Conservation (phyloP, 805 yeast genomes). For the Torulaspora microellipsoides region DNA sequence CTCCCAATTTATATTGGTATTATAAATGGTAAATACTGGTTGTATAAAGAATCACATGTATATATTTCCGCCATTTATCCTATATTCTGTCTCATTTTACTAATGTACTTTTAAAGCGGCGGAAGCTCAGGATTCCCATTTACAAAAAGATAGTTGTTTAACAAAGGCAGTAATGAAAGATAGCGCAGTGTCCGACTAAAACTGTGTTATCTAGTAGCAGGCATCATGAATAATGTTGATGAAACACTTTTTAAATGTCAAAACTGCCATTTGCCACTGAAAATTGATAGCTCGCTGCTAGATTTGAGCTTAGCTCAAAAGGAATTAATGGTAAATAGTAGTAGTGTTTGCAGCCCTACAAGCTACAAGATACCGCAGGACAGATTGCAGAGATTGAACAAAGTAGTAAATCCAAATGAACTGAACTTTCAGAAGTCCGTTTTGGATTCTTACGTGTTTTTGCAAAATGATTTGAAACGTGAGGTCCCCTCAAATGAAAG, state of each 20-base stretch:
- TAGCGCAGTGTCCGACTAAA: too few relatives aligned
- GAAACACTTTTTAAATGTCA: conserved; percentile 36
- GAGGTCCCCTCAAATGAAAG: conserved; percentile 4
- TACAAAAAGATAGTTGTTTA: too few relatives aligned
- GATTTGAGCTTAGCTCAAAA: conserved; percentile 43
- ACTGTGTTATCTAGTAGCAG: not conserved
- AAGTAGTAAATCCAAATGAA: conserved; percentile 20
- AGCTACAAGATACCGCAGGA: conserved; percentile 22
- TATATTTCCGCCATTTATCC: not conserved
- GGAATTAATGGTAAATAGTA: conserved; percentile 36
- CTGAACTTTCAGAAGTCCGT: conserved; percentile 32
- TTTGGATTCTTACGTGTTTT: conserved; percentile 27
- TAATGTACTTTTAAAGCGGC: not conserved
- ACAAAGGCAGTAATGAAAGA: not conserved
- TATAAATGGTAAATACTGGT: conserved; percentile 23
- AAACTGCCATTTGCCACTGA: conserved; percentile 42
- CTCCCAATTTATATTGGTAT: conserved; percentile 31
- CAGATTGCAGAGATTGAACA: conserved; percentile 18
- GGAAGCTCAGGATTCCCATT: too few relatives aligned
- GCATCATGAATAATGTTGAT: conserved; percentile 6
- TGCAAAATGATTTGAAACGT: conserved; percentile 16
- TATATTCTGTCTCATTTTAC: too few relatives aligned
- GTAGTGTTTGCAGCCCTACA: conserved; percentile 5
- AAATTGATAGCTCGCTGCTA: conserved; percentile 41
- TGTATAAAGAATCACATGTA: too few relatives aligned